Base-by-base conservation (phyloP, 2,329 filamentous ascomycete genomes). In the Aspergillus pseudoglaucus region DNA sequence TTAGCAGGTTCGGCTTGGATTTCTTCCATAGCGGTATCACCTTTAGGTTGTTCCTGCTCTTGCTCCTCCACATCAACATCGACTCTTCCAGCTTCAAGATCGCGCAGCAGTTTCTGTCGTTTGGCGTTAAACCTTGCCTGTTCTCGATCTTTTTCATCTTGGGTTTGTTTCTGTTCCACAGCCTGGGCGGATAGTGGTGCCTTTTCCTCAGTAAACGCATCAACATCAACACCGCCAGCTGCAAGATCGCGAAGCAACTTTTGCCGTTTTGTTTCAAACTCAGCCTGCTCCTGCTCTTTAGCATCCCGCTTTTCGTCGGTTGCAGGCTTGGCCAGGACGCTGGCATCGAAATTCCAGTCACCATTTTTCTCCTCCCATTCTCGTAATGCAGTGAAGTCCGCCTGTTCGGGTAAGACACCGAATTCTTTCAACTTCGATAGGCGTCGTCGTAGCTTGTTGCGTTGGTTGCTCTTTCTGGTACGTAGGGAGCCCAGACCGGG, bases 391-490 rank as follows among this genome's bases (percentile, higher is more conserved):
- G 65, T 60, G 38, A 79, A 70, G 44, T 73, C 75, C 5, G 81
- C 80, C 47, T 74, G 62, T 22, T 66, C 53, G 17, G 73, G 73
- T 7, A 85, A 63, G 10, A 75, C 59, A 1, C 78, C 80, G n/a
- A 73, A 63, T 15, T 71, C 62, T 55, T 83, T 81, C 6, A 84
- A 67, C 47, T 72, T 70, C 3, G 67, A 65, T 9, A 85, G 65
- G 48, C 69, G 68, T 48, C 75, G 75, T 35, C 70, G 64, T 45
- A 76, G 65, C 47, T 75, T 75, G 37, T 74, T 73, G 35, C 83
- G 73, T 25, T 66, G 58, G 53, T 86, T 86, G 51, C 81, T 76
- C 20, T 67, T 66, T 44, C 75, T 74, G 0, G 83, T 86, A 15
- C 61, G 56, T 18, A 59, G 54, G 27, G 70, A 72, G 14, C 83